Conservation (phyloP, 2,329 filamentous ascomycete genomes). For the Botrytis fabae region DNA sequence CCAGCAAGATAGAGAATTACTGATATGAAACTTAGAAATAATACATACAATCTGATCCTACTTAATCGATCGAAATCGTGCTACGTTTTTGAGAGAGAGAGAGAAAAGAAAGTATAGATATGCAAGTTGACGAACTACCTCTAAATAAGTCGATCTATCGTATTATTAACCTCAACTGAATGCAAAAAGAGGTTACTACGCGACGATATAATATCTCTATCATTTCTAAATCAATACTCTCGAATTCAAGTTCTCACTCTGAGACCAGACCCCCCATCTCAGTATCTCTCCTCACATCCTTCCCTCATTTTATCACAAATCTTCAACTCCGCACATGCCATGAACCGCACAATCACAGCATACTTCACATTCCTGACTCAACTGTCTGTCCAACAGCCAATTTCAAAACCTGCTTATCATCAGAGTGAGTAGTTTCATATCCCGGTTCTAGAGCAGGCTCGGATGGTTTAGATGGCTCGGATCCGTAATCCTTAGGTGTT, state of each 20-base stretch:
- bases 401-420: not conserved
- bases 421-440: not conserved
- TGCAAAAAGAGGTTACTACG: not conserved
- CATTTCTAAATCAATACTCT: not conserved
- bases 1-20: not conserved
- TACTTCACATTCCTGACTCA: not conserved
- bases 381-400: conserved; percentile 4
- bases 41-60: not conserved
- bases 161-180: not conserved
- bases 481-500: not conserved
- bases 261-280: not conserved
- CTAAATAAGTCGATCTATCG: not conserved
- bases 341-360: not conserved
- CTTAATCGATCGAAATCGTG: not conserved
- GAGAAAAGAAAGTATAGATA: not conserved
- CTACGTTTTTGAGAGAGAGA: not conserved
- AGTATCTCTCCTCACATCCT: not conserved
- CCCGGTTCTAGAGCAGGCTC: not conserved
- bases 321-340: not conserved
- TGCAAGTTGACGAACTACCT: not conserved
- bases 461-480: not conserved
- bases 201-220: not conserved
- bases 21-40: not conserved
- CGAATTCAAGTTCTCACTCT: not conserved
- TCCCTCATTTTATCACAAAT: not conserved